These are phyloP conservation scores for Myriosclerotinia duriaeana DNA, from an alignment of 2,329 filamentous ascomycete species.

Conservation along the genomic window DNA sequence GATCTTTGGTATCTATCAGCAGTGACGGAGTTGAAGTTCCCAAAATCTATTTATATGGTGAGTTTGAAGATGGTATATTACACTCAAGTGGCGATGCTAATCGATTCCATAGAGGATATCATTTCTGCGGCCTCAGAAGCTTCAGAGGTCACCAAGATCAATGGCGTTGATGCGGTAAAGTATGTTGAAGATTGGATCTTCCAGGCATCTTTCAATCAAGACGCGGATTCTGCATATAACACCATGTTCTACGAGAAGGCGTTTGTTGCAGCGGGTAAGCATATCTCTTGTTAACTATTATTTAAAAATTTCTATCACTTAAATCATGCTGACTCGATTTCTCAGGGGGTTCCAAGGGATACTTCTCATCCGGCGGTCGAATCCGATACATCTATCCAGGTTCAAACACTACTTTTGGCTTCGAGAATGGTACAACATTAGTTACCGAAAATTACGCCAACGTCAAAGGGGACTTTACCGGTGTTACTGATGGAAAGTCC, in stretches of 20 bases:
- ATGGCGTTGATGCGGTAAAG: conserved; percentile 53
- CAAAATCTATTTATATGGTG: conserved; percentile 54
- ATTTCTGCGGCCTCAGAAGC: conserved; percentile 44
- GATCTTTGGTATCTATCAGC: conserved; percentile 60
- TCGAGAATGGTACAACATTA: conserved; percentile 44
- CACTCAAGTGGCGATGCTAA: background rate
- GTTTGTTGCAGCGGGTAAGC: conserved; percentile 29
- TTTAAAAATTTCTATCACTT: background rate
- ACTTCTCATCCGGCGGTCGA: conserved; percentile 44
- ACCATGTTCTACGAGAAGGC: conserved; percentile 44
- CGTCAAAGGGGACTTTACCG: conserved; percentile 41
- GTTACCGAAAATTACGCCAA: conserved; percentile 41
- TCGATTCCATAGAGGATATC: conserved; percentile 43
- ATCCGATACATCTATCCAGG: conserved; percentile 44
- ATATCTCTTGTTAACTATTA: background rate
- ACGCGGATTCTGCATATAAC: conserved; percentile 46
- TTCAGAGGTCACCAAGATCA: conserved; percentile 55
- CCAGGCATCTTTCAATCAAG: conserved; percentile 43
- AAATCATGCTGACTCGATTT: background rate
- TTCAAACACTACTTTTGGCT: conserved; percentile 43
- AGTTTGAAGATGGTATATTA: conserved; percentile 27
- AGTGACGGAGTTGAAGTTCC: conserved; percentile 58
- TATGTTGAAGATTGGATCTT: conserved; percentile 50
- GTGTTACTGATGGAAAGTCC: conserved; percentile 36
- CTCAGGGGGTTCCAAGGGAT: conserved; percentile 35